Conservation (phyloP, 176 grass and related monocot species). For the Paspalum vaginatum region DNA sequence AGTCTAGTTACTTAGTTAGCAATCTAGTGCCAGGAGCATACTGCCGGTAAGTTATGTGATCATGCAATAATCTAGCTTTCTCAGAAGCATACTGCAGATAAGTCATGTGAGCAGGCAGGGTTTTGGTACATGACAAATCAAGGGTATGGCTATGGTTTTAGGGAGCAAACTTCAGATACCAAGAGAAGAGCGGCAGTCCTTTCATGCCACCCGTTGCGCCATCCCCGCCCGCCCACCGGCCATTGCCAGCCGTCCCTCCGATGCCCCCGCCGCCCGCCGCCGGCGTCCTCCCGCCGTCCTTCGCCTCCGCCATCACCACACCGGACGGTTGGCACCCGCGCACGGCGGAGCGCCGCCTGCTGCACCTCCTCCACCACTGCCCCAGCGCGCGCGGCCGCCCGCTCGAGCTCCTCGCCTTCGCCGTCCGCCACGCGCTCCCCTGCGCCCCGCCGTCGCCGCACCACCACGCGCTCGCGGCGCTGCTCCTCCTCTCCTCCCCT, state of each 20-base stretch:
- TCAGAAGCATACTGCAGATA: not conserved
- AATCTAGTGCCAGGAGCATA: not conserved
- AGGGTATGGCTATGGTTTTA: too few species aligned
- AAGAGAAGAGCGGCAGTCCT: too few species aligned
- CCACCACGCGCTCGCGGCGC: slow-evolving; percentile 44
- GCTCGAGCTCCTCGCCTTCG: slow-evolving; percentile 51
- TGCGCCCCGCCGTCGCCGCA: slow-evolving; percentile 37
- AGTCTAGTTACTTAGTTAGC: not conserved
- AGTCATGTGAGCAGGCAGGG: not conserved
- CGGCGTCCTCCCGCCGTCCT: too few species aligned
- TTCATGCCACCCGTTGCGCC: too few species aligned
- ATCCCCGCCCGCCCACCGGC: too few species aligned
- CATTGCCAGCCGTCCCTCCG: too few species aligned
- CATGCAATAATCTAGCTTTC: not conserved
- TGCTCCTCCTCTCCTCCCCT: slow-evolving; percentile 52
- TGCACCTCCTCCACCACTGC: slow-evolving; percentile 60
- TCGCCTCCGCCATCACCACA: slow-evolving; percentile 1
- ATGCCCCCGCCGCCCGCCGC: too few species aligned
- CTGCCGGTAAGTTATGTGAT: too few species aligned
- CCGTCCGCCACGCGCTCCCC: slow-evolving; percentile 47
- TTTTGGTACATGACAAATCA: too few species aligned
- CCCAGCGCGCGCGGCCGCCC: slow-evolving; percentile 26
- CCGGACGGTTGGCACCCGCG: slow-evolving; percentile 52
- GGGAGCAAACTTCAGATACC: not conserved
- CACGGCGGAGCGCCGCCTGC: slow-evolving; percentile 46